phyloP scores from a whole-genome alignment of 768 basidiomycete genomes.

The Kwoniella heveanensis region DNA sequence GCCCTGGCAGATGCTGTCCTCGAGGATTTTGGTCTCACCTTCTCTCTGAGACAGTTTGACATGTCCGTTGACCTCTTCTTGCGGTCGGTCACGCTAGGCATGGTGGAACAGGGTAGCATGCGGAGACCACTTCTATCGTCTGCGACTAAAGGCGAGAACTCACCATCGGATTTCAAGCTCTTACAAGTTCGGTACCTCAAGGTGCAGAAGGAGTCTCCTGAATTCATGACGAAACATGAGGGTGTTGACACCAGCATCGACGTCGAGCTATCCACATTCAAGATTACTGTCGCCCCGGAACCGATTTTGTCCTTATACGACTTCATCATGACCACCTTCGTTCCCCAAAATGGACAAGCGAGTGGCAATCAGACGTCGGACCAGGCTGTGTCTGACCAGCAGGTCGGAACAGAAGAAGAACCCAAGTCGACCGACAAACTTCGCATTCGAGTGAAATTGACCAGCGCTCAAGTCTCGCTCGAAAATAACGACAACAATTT shows the following conservation, averaged over 20 bases:
- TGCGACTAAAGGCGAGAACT: conserved; percentile 28
- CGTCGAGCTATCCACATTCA: conserved; percentile 83
- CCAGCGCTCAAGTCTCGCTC: conserved; percentile 78
- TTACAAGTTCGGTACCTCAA: conserved; percentile 76
- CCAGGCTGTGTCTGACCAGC: background rate
- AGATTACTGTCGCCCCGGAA: conserved; percentile 83
- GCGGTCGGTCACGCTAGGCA: conserved; percentile 72
- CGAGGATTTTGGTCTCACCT: conserved; percentile 73
- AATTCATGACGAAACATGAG: conserved; percentile 75
- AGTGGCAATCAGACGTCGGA: background rate
- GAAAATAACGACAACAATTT: conserved; percentile 70
- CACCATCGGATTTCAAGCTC: conserved; percentile 61
- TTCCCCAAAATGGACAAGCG: conserved; percentile 58
- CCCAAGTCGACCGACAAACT: conserved; percentile 63
- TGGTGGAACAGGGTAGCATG: conserved; percentile 64
- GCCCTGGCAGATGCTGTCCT: conserved; percentile 77
- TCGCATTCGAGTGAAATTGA: conserved; percentile 77
- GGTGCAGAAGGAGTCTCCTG: conserved; percentile 80
- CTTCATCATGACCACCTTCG: conserved; percentile 96
- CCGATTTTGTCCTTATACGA: conserved; percentile 89
- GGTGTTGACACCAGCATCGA: conserved; percentile 86
- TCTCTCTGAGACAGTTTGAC: conserved; percentile 77
- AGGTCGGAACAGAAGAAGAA: conserved; percentile 4
- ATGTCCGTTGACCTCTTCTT: conserved; percentile 83
- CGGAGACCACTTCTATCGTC: conserved; percentile 45